A percentile compares a stretch with the other conserved stretches of the same genome.
Evolutionary conservation across 1,284 basidiomycete species (phyloP).

Genomic region (Sporisorium scitamineum): DNA sequence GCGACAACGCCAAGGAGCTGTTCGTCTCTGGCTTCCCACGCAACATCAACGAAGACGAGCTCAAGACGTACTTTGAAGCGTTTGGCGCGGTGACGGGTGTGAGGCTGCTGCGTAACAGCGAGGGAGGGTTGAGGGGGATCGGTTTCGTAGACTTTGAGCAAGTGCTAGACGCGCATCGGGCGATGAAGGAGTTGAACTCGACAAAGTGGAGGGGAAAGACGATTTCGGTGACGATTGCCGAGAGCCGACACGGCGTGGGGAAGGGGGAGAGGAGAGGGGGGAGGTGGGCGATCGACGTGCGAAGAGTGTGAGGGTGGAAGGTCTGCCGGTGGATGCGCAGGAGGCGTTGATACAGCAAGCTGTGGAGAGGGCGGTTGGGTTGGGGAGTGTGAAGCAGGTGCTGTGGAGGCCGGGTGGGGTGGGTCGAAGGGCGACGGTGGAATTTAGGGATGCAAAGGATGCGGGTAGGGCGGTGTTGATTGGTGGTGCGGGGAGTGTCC

Average conservation of each 20-base stretch:
- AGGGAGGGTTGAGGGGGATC: constrained; percentile 82
- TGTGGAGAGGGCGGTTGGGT: constrained; percentile 53
- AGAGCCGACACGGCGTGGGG: constrained; percentile 22
- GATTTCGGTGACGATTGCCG: constrained; percentile 55
- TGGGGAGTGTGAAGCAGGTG: constrained; percentile 51
- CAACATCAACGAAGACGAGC: constrained; percentile 79
- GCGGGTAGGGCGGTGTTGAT: constrained; percentile 52
- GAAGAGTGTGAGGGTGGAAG: constrained; percentile 50
- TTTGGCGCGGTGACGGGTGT: constrained; percentile 84
- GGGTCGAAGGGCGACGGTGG: constrained; percentile 46
- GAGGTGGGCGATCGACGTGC: constrained; percentile 21
- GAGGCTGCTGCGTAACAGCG: constrained; percentile 80
- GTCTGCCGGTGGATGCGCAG: constrained; percentile 63
- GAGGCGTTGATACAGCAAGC: constrained; percentile 68
- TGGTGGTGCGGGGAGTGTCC: constrained; percentile 13
- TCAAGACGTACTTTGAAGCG: constrained; percentile 78
- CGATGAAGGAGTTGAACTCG: constrained; percentile 61
- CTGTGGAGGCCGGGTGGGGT: constrained; percentile 55
- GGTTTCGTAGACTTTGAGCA: constrained; percentile 90
- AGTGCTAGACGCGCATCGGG: constrained; percentile 59
- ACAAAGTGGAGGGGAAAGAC: constrained; percentile 57
- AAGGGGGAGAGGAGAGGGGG: background rate
- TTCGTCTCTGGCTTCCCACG: constrained; percentile 86
- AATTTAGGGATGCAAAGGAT: constrained; percentile 43
- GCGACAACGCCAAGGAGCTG: constrained; percentile 82